Percentiles rank a stretch among this genome's conserved stretches.
Evolutionary conservation across 805 yeast species (phyloP).

Genomic region (Kodamaea neixiangensis): DNA sequence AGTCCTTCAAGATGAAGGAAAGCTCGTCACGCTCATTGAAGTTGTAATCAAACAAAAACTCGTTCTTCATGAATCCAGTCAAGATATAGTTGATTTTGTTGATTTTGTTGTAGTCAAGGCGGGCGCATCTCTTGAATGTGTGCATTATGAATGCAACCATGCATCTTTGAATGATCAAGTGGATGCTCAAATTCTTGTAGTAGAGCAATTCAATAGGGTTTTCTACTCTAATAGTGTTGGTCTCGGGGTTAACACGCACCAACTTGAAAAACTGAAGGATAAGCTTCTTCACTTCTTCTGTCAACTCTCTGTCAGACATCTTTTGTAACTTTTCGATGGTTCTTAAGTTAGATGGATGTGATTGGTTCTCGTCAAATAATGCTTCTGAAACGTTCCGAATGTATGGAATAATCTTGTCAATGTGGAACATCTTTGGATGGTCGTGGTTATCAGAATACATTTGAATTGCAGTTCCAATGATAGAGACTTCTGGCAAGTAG

Average conservation of each 20-base stretch:
- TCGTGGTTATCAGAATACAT: constrained; percentile 29
- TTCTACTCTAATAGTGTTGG: constrained; percentile 34
- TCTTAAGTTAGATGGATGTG: constrained; percentile 23
- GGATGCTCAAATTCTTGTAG: constrained; percentile 59
- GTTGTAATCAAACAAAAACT: constrained; percentile 45
- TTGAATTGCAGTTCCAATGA: constrained; percentile 48
- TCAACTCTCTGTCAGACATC: constrained; percentile 25
- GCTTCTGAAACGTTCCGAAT: constrained; percentile 26
- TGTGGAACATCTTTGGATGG: constrained; percentile 16
- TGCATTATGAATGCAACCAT: constrained; percentile 39
- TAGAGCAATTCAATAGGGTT: constrained; percentile 57
- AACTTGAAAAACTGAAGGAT: constrained; percentile 30
- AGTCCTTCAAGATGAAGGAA: constrained; percentile 28
- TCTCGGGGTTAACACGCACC: constrained; percentile 23
- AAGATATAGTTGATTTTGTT: constrained; percentile 34
- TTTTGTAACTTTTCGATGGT: constrained; percentile 21
- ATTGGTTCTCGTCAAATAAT: constrained; percentile 23
- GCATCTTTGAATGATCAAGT: constrained; percentile 53
- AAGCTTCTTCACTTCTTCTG: constrained; percentile 25
- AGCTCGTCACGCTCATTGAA: constrained; percentile 31
- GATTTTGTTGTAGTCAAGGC: constrained; percentile 16
- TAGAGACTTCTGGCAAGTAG: constrained; percentile 54
- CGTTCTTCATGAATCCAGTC: constrained; percentile 42
- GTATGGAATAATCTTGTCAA: constrained; percentile 30
- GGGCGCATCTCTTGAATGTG: constrained; percentile 2